phyloP scores from a whole-genome alignment of 1,284 basidiomycete genomes.

The Malassezia yamatoensis region DNA sequence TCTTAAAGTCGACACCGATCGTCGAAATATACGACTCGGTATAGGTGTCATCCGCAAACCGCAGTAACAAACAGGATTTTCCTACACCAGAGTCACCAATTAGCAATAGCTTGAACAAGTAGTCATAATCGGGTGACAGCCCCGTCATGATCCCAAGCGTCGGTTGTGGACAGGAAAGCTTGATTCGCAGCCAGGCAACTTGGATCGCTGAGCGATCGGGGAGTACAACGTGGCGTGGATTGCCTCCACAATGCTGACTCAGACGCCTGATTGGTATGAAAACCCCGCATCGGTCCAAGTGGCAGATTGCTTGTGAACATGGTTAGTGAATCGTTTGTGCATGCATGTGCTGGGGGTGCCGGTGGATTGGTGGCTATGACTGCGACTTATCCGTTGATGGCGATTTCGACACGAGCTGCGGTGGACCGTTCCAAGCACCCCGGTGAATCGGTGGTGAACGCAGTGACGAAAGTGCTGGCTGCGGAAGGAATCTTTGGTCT shows the following conservation, averaged over 20 bases:
- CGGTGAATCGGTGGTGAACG: constrained; percentile 52
- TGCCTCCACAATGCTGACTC: neutral
- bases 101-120: constrained; percentile 49
- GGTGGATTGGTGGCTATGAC: constrained; percentile 63
- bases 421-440: constrained; percentile 69
- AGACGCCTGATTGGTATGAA: neutral
- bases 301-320: neutral
- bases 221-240: too few relatives aligned
- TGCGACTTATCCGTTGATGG: constrained; percentile 61
- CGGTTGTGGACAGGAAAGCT: constrained; percentile 1
- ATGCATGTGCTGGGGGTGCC: constrained; percentile 76
- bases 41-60: constrained; percentile 52
- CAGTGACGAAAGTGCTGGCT: constrained; percentile 65
- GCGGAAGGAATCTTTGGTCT: constrained; percentile 74
- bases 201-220: too few relatives aligned
- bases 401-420: constrained; percentile 82
- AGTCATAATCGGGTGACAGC: constrained; percentile 45
- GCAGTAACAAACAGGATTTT: constrained; percentile 56
- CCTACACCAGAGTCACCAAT: constrained; percentile 83
- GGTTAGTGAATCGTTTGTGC: constrained; percentile 65
- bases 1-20: constrained; percentile 83
- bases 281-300: too few relatives aligned
- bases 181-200: too few relatives aligned
- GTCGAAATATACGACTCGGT: constrained; percentile 51
- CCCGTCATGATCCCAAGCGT: constrained; percentile 23